phyloP scores from a whole-genome alignment of 164 flowering plant genomes.

The Cinnamomum chago region DNA sequence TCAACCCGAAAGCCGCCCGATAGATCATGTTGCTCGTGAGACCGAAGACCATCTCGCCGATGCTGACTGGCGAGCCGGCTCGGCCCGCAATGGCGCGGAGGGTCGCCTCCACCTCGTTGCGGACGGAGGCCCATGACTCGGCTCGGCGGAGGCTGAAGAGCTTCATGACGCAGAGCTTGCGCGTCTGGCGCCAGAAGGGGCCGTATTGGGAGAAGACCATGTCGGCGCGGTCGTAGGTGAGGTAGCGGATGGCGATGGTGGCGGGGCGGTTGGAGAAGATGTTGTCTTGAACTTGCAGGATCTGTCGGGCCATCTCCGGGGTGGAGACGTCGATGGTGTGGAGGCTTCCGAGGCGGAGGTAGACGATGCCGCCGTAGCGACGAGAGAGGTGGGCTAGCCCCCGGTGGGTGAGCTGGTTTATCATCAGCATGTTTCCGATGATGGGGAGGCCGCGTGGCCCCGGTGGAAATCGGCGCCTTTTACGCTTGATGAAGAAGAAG shows the following conservation, averaged over 20 bases:
- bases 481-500: not conserved
- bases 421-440: conserved; percentile 68
- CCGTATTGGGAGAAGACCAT: conserved; percentile 90
- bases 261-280: conserved; percentile 76
- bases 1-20: conserved; percentile 72
- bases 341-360: conserved; percentile 52
- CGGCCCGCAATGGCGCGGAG: conserved; percentile 23
- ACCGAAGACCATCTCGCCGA: conserved; percentile 59
- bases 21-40: conserved; percentile 52
- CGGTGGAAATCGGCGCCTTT: conserved; percentile 56
- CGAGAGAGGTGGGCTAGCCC: conserved; percentile 63
- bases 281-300: conserved; percentile 70
- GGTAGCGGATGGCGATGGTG: conserved; percentile 54
- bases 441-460: conserved; percentile 69
- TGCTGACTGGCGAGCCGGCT: conserved; percentile 38
- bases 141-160: conserved; percentile 72
- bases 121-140: conserved; percentile 75
- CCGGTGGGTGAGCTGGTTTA: conserved; percentile 80
- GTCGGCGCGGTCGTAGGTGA: conserved; percentile 75
- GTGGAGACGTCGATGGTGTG: conserved; percentile 54
- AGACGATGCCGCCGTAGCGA: conserved; percentile 58
- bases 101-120: conserved; percentile 57
- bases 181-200: conserved; percentile 90
- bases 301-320: conserved; percentile 65
- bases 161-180: conserved; percentile 78